phyloP scores from a whole-genome alignment of 305 asterid genomes.

The Solanum hybrid region DNA sequence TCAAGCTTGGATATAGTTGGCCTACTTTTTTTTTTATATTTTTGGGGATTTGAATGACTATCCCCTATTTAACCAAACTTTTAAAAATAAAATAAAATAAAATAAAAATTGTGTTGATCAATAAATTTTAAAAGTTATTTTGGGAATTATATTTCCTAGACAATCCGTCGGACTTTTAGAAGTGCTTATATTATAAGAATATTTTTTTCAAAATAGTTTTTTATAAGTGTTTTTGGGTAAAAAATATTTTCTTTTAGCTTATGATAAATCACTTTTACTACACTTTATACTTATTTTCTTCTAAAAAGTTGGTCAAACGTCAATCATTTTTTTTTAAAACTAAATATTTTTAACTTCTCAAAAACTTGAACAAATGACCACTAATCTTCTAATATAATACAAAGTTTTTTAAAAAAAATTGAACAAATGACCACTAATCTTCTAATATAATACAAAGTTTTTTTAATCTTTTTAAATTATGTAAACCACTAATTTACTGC shows the following conservation, averaged over 20 bases:
- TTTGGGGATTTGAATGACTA: neutral
- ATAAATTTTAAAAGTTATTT: neutral
- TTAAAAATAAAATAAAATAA: too few relatives aligned
- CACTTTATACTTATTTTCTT: too few relatives aligned
- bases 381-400: neutral
- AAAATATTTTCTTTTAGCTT: too few relatives aligned
- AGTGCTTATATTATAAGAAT: too few relatives aligned
- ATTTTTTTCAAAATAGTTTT: too few relatives aligned
- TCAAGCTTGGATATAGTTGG: neutral
- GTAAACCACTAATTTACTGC: neutral
- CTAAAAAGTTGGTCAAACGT: neutral
- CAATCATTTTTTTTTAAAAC: too few relatives aligned
- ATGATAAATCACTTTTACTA: neutral
- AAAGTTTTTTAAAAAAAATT: neutral
- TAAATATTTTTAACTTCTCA: neutral
- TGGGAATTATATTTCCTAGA: neutral
- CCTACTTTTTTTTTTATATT: neutral
- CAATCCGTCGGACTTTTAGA: too few relatives aligned
- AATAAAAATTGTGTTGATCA: neutral
- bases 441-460: neutral
- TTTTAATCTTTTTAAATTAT: neutral
- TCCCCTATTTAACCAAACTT: neutral
- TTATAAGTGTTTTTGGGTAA: neutral
- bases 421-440: neutral
- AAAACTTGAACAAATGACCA: neutral